These are phyloP conservation scores for Aspergillus sclerotialis DNA, from an alignment of 2,329 filamentous ascomycete species.

Conservation along the genomic window DNA sequence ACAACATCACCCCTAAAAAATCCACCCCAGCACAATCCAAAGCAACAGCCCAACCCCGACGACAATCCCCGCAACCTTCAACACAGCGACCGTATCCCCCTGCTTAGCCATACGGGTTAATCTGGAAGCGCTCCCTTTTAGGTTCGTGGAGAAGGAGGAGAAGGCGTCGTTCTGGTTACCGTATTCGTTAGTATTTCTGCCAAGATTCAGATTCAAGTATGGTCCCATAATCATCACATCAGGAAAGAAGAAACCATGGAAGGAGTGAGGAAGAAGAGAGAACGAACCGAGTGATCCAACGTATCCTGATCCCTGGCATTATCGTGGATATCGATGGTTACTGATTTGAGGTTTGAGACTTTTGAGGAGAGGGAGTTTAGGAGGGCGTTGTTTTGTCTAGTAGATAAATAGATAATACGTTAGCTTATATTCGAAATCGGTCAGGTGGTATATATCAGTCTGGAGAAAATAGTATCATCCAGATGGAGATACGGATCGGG, in stretches of 20 bases:
- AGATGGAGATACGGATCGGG: no score
- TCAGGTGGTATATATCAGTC: no score
- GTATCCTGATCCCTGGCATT: constrained; percentile 82
- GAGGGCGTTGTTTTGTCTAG: constrained; percentile 84
- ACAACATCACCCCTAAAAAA: constrained; percentile 49
- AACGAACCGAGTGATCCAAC: constrained; percentile 74
- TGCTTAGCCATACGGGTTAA: constrained; percentile 84
- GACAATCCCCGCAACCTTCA: constrained; percentile 82
- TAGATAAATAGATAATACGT: constrained; percentile 7
- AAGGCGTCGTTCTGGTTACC: constrained; percentile 79
- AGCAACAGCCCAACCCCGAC: constrained; percentile 65
- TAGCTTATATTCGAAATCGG: not conserved
- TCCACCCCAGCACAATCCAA: constrained; percentile 63
- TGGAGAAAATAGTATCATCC: no score
- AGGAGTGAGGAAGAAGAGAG: constrained; percentile 1
- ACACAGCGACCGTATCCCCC: constrained; percentile 82
- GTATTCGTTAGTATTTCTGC: not conserved
- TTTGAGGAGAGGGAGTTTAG: constrained; percentile 86
- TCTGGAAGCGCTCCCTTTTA: constrained; percentile 77
- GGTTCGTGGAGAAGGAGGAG: constrained; percentile 71
- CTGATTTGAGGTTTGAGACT: constrained; percentile 82
- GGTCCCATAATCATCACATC: no score
- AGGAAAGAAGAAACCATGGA: not conserved
- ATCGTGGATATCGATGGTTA: constrained; percentile 97
- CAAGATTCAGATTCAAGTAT: no score